Evolutionary conservation across 169 alveolate genomes (phyloP), one percentile per base, ranked within the genome.

Genomic region (Fabrea salina): DNA sequence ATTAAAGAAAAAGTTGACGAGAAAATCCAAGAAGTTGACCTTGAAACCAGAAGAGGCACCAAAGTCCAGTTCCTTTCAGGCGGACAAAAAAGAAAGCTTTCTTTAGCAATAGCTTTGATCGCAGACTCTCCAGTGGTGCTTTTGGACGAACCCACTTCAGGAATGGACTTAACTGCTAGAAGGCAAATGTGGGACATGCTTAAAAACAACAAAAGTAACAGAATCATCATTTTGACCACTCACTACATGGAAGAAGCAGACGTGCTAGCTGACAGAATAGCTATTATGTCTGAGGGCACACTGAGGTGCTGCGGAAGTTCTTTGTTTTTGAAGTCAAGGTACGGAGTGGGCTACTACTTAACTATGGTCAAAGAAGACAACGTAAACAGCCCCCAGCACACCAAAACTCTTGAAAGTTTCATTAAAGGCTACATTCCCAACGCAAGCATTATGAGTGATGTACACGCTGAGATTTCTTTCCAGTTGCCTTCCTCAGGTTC

Each of bases 101-200:
- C 92, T 2, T 86, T 91, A 3, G 96, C 91, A 47, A 82, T 94
- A 33, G 96, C 97, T 7, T 75, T 96, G 59, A 89, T 94, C n/a
- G 97, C 96, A 4, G 88, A 92, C 49, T 86, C 97, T 0, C 81
- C 76, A 44, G 79, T 95, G 19, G 85, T 95, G n/a, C 75, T 95
- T 41, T 83, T 95, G 32, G 97, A 95, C 88, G 97, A 95, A 61
- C 98, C 98, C 41, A 89, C 97, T 5, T 87, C 95, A 53, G 98
- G 97, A 19, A 87, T 96, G 91, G 98, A 96, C 68, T 87, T 90
- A 22, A 83, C 86, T 3, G 91, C 96, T 0, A 87, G 95, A 74
- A 87, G 96, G 70, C 80, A 83, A 27, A 84, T 93, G n/a, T 94
- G 96, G 96, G 93, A 94, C 50, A 80, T 93, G 82, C 85, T 95